phyloP scores from a whole-genome alignment of 2,329 filamentous ascomycete genomes.

The Apiospora pterosperma region DNA sequence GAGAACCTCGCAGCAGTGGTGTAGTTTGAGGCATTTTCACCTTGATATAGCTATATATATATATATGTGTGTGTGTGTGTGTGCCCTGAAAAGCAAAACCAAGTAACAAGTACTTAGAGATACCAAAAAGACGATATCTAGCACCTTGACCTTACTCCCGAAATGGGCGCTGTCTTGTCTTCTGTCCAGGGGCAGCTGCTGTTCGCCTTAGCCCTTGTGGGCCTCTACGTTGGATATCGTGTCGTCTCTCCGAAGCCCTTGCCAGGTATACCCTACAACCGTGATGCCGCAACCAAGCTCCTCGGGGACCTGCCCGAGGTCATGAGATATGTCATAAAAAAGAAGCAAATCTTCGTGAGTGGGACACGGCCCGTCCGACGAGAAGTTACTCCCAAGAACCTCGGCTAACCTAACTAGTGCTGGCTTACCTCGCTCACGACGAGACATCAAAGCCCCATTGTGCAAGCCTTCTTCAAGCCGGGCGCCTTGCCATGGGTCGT shows the following conservation, averaged over 20 bases:
- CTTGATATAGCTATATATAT: no score
- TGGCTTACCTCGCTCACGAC: background rate
- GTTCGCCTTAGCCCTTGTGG: background rate
- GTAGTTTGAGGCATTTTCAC: background rate
- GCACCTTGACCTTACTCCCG: background rate
- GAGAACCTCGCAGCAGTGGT: background rate
- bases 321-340: background rate
- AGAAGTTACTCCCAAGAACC: no score
- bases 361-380: background rate
- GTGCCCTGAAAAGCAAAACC: no score
- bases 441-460: conserved; percentile 2
- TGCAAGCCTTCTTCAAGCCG: conserved; percentile 13
- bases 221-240: conserved; percentile 4
- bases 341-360: background rate
- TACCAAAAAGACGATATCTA: background rate
- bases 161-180: background rate
- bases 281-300: conserved; percentile 5
- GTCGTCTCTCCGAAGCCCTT: conserved; percentile 11
- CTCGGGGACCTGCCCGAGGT: conserved; percentile 10
- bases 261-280: conserved; percentile 13
- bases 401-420: conserved; percentile 5
- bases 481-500: conserved; percentile 8
- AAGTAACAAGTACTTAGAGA: no score
- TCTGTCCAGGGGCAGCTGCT: background rate
- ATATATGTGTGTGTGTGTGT: no score